Evolutionary conservation across 163 green algal genomes (phyloP), one percentile per base, ranked within the genome.

Genomic region (Coccomyxa subellipsoidea): DNA sequence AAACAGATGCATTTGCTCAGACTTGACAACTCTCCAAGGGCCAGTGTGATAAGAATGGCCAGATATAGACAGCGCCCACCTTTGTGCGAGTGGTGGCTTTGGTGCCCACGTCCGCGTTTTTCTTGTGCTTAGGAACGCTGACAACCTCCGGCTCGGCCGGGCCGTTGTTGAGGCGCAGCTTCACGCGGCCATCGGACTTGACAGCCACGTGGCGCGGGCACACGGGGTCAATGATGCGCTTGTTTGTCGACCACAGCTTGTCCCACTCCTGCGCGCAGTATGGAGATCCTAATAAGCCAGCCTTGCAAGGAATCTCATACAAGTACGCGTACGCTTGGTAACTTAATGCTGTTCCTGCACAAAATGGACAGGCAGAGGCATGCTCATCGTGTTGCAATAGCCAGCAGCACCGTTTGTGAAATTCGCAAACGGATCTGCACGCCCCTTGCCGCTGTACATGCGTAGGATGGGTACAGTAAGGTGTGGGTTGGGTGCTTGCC

Each of bases 231-330:
- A 99, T 97, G 10, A 84, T 70, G 76, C 93, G 93, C 89, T 99
- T 99, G 93, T 99, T 99, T 85, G 99, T 97, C n/a, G 94, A 91
- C 97, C 97, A 99, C 59, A 99, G 94, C 92, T 99, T 99, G 91
- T 99, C 97, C 97, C 95, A 98, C 89, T 99, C 95, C 90, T 98
- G 47, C 93, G 36, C 90, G 76, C 69, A 76, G n/a, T 12, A 76
- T n/a, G n/a, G n/a, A n/a, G n/a, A n/a, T n/a, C n/a, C n/a, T n/a
- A n/a, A n/a, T n/a, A n/a, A n/a, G n/a, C n/a, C n/a, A n/a, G n/a
- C n/a, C n/a, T n/a, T n/a, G n/a, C n/a, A n/a, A n/a, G n/a, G n/a
- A n/a, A n/a, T n/a, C n/a, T n/a, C n/a, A n/a, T n/a, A n/a, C n/a
- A n/a, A n/a, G n/a, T n/a, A n/a, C n/a, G n/a, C n/a, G n/a, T n/a